Percentiles rank a stretch among this genome's conserved stretches.
Evolutionary conservation across 208 protist genomes (phyloP).

Genomic region (Leishmania aethiopica): DNA sequence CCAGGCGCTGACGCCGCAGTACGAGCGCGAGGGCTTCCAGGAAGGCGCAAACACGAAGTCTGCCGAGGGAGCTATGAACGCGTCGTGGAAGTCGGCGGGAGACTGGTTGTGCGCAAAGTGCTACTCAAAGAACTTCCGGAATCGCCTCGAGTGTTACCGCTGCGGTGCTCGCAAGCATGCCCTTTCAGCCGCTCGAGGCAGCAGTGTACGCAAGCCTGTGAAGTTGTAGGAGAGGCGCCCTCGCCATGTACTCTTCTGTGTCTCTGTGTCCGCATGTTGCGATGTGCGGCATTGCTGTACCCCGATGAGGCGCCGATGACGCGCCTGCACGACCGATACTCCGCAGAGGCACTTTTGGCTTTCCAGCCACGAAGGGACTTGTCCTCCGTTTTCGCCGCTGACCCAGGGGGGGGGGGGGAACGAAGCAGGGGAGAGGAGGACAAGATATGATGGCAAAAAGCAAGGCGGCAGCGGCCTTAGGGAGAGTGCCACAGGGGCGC

Average conservation of each 20-base stretch:
- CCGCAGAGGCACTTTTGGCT: not conserved
- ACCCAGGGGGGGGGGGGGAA: no score
- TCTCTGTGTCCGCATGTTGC: not conserved
- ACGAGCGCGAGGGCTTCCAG: slow-evolving; percentile 83
- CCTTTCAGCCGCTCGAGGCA: slow-evolving; percentile 36
- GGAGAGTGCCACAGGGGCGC: not conserved
- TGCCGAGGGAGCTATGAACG: slow-evolving; percentile 44
- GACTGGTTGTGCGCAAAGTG: slow-evolving; percentile 88
- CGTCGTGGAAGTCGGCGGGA: slow-evolving; percentile 48
- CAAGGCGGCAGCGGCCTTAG: not conserved
- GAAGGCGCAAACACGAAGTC: slow-evolving; percentile 29
- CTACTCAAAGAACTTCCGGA: slow-evolving; percentile 80
- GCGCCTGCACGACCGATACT: not conserved
- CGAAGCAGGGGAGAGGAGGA: not conserved
- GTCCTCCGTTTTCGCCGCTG: no score
- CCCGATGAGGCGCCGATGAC: not conserved
- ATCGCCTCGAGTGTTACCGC: slow-evolving; percentile 71
- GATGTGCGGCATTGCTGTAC: not conserved
- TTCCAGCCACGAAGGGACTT: not conserved
- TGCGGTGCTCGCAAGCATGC: slow-evolving; percentile 73
- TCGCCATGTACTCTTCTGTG: not conserved
- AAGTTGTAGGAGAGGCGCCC: slow-evolving; percentile 54
- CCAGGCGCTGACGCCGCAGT: slow-evolving; percentile 39
- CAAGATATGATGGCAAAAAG: not conserved
- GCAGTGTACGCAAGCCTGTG: slow-evolving; percentile 63